phyloP scores from a whole-genome alignment of 2,329 filamentous ascomycete genomes.

The Chalaropsis ovoidea region DNA sequence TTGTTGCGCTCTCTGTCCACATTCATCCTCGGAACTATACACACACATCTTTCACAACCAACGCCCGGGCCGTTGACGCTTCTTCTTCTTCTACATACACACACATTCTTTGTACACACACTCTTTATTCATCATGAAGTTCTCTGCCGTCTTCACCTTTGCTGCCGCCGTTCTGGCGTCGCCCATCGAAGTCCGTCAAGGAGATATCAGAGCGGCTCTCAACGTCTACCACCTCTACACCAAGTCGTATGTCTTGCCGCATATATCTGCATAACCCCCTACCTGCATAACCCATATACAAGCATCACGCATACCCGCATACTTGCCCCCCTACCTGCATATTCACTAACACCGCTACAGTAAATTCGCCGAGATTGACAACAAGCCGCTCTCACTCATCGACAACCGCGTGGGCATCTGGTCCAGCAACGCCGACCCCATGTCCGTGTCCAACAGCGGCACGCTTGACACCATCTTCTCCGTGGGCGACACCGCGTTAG shows the following conservation, averaged over 20 bases:
- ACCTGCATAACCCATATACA: neutral
- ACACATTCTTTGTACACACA: too few relatives aligned
- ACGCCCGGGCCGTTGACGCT: neutral
- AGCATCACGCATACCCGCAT: neutral
- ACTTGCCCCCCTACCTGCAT: neutral
- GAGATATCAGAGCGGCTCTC: neutral
- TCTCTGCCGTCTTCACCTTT: constrained; percentile 17
- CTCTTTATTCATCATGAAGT: constrained; percentile 12
- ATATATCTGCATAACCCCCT: neutral
- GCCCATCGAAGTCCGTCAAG: constrained; percentile 9
- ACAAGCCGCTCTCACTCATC: constrained; percentile 18
- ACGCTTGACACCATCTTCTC: neutral
- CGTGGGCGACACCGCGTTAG: neutral
- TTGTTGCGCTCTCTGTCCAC: neutral
- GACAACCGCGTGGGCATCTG: constrained; percentile 17
- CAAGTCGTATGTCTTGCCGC: constrained; percentile 14
- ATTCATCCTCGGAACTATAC: neutral
- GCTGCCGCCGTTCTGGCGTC: constrained; percentile 18
- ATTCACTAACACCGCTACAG: constrained; percentile 13
- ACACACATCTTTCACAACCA: neutral
- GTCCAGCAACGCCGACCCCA: constrained; percentile 1
- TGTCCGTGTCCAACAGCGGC: constrained; percentile 17
- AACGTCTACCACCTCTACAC: constrained; percentile 18
- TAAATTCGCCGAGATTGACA: constrained; percentile 13
- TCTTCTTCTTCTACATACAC: neutral